phyloP scores from a whole-genome alignment of 2,329 filamentous ascomycete genomes.

The Colletotrichum noveboracense region DNA sequence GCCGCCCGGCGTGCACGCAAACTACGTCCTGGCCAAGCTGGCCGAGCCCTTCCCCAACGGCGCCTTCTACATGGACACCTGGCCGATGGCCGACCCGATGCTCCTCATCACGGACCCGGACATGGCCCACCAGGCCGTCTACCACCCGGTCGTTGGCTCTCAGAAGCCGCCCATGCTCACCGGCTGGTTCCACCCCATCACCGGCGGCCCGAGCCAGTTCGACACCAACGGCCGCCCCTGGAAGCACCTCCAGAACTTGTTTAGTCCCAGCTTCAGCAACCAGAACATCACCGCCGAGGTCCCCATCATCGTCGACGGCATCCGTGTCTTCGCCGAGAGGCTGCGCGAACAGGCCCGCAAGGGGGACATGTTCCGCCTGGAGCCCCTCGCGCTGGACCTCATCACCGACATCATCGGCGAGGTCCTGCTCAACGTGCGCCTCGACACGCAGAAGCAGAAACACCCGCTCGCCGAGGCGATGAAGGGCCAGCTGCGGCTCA shows the following conservation, averaged over 20 bases:
- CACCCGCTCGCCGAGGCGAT: conserved; percentile 35
- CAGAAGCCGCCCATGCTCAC: conserved; percentile 31
- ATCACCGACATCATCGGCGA: conserved; percentile 38
- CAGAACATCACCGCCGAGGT: conserved; percentile 34
- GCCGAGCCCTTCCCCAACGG: conserved; percentile 26
- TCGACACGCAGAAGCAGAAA: conserved; percentile 33
- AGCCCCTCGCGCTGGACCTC: conserved; percentile 30
- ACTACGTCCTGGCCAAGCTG: not conserved
- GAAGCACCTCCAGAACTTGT: conserved; percentile 32
- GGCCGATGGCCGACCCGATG: conserved; percentile 30
- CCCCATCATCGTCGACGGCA: conserved; percentile 30
- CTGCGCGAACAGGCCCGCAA: conserved; percentile 25
- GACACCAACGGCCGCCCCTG: conserved; percentile 34
- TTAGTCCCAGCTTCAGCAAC: conserved; percentile 36
- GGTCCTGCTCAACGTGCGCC: conserved; percentile 33
- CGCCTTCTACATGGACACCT: conserved; percentile 35
- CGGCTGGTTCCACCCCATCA: conserved; percentile 35
- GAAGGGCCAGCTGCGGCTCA: conserved; percentile 22
- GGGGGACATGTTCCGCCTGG: conserved; percentile 25
- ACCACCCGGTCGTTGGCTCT: conserved; percentile 28
- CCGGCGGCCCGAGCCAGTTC: conserved; percentile 34
- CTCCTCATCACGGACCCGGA: conserved; percentile 32
- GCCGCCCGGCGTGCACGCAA: conserved; percentile 8
- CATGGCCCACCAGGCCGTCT: conserved; percentile 33
- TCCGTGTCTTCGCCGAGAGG: conserved; percentile 30